A percentile compares a stretch with the other conserved stretches of the same genome.
phyloP scores from a whole-genome alignment of 768 basidiomycete species.

The Phallus indusiatus region DNA sequence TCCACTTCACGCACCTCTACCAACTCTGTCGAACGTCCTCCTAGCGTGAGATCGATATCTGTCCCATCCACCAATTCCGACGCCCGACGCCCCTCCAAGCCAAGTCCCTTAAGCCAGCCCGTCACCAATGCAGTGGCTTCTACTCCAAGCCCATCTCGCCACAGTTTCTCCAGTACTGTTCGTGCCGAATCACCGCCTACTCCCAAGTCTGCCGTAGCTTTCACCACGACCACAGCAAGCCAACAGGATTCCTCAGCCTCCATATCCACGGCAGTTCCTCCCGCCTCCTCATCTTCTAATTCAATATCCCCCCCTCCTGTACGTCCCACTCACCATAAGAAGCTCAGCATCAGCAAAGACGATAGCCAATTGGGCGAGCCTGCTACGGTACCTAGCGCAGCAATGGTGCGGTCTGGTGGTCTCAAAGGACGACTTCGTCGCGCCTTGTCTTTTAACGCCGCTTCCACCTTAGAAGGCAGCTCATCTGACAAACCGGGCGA shows the following conservation, averaged over 20 bases:
- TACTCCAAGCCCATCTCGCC: background rate
- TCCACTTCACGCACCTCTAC: conserved; percentile 11
- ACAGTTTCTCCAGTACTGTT: conserved; percentile 39
- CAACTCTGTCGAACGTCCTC: background rate
- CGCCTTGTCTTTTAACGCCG: conserved; percentile 58
- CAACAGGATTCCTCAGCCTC: conserved; percentile 14
- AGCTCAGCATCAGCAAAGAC: conserved; percentile 13
- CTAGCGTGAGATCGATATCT: conserved; percentile 17
- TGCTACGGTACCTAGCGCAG: conserved; percentile 9
- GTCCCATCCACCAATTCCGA: conserved; percentile 19
- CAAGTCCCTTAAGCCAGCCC: conserved; percentile 64
- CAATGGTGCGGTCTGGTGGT: conserved; percentile 48
- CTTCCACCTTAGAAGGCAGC: conserved; percentile 47
- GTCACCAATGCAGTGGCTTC: conserved; percentile 47
- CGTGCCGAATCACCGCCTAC: conserved; percentile 66
- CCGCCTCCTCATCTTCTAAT: conserved; percentile 5
- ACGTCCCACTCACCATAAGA: conserved; percentile 23
- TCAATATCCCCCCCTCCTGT: background rate
- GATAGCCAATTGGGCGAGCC: conserved; percentile 11
- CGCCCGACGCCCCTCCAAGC: conserved; percentile 29
- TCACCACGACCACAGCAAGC: conserved; percentile 32
- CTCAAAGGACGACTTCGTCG: conserved; percentile 71
- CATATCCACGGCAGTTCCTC: conserved; percentile 25
- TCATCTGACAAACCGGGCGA: conserved; percentile 17
- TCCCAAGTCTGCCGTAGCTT: conserved; percentile 11